Evolutionary conservation across 2,329 filamentous ascomycete species (phyloP), one percentile per base, ranked within the genome.

Genomic region (Fusarium keratoplasticum): DNA sequence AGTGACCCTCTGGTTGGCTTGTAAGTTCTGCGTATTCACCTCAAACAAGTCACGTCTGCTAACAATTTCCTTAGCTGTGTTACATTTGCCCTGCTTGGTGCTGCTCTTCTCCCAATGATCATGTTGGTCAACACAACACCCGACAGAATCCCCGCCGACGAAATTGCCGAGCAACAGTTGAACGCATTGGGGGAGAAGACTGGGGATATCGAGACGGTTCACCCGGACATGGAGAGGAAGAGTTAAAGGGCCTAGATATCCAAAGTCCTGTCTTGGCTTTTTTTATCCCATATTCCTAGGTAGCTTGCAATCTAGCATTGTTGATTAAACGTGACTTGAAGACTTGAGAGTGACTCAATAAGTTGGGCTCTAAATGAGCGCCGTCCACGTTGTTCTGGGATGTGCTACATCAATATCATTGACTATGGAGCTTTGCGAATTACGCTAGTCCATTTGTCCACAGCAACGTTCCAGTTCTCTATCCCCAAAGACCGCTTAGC

Each of bases 101-200:
- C 76, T 35, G 76, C 81, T 14, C 35, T 83, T 16, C 65, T 77
- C 2, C 83, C 83, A 3, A 84, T 84, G 82, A 76, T 82, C 6
- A 70, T 82, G 61, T 73, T 84, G 14, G 82, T 84, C 14, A 84
- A 84, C 66, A 75, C 80, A 18, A 84, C 83, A 5, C 83, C 82
- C 7, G 82, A 84, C 42, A 78, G 74, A 2, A 84, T 84, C 47
- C 83, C 83, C 2, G 83, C 82, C 5, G 82, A 84, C 65, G 74
- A 83, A 11, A 81, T 84, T 59, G 76, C 80, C 3, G 81, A 83
- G 61, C 73, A 81, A 69, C 79, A 81, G 40, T 11, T 79, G 80
- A 4, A 81, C 82, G 31, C 58, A 61, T 31, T 63, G 16, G 59
- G 22, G 31, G 36, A 62, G n/a, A 67, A 62, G 54, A 38, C 54